phyloP scores from a whole-genome alignment of 768 basidiomycete genomes.

The Pleurotus platypus region DNA sequence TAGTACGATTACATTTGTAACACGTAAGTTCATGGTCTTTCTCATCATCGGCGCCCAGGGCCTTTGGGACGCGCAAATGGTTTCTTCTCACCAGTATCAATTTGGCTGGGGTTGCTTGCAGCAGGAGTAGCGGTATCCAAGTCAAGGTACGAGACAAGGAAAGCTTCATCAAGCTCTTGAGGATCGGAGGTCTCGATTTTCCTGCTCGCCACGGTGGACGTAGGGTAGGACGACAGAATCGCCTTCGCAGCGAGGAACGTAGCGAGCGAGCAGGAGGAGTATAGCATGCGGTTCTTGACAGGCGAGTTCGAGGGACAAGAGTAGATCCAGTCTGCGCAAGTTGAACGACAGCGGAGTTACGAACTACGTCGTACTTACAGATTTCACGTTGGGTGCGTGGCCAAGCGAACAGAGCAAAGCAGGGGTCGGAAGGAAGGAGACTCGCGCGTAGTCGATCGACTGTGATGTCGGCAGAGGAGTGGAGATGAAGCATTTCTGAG shows the following conservation, averaged over 20 bases:
- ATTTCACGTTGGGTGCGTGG: slow-evolving; percentile 54
- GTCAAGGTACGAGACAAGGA: slow-evolving; percentile 57
- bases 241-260: slow-evolving; percentile 56
- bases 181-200: slow-evolving; percentile 87
- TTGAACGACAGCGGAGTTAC: not conserved
- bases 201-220: slow-evolving; percentile 40
- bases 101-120: slow-evolving; percentile 8
- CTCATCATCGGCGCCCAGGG: slow-evolving; percentile 52
- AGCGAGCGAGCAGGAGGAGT: slow-evolving; percentile 65
- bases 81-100: slow-evolving; percentile 28
- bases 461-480: slow-evolving; percentile 32
- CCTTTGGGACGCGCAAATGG: slow-evolving; percentile 70
- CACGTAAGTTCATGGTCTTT: not conserved
- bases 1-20: not conserved
- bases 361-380: slow-evolving; percentile 34
- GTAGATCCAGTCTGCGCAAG: slow-evolving; percentile 76
- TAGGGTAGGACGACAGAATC: slow-evolving; percentile 40
- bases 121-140: slow-evolving; percentile 16
- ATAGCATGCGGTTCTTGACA: slow-evolving; percentile 86
- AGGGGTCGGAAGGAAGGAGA: slow-evolving; percentile 59
- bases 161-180: slow-evolving; percentile 61
- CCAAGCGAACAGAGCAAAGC: slow-evolving; percentile 72
- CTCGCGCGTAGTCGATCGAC: slow-evolving; percentile 41
- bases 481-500: slow-evolving; percentile 55
- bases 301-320: slow-evolving; percentile 82